Conservation (phyloP, 257 asterid genomes). For the Ilex aquifolium region DNA sequence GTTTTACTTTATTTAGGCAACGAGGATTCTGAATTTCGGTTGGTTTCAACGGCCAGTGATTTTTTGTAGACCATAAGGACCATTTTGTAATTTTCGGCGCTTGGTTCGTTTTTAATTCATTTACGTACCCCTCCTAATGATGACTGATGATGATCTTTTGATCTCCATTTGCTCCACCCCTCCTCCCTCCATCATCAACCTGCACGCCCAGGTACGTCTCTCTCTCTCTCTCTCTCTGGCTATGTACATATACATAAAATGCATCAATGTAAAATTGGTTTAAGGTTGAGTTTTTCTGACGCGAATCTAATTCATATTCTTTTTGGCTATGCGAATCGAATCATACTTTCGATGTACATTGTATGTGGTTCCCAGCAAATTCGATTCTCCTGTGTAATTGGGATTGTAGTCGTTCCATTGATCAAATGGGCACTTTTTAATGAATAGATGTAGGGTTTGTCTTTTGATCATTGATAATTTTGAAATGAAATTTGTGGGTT, state of each 20-base stretch:
- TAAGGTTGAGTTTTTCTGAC: too few species aligned
- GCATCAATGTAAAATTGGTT: background rate
- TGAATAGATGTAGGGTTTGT: background rate
- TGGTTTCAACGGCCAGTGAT: conserved; percentile 28
- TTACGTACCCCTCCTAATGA: conserved; percentile 8
- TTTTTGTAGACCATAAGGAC: conserved; percentile 16
- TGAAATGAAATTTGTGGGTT: background rate
- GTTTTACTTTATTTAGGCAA: too few species aligned
- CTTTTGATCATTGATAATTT: too few species aligned
- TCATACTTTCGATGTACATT: background rate
- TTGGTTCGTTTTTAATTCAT: background rate
- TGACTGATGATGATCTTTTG: conserved; percentile 13
- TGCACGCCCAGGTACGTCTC: conserved; percentile 16
- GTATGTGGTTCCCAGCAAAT: too few species aligned
- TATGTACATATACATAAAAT: background rate
- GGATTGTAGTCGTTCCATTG: background rate
- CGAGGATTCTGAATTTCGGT: conserved; percentile 21
- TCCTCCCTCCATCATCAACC: conserved; percentile 19
- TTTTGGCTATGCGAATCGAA: background rate
- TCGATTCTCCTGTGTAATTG: too few species aligned
- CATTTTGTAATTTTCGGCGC: conserved; percentile 11
- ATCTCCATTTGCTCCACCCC: conserved; percentile 8
- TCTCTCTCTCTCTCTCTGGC: background rate
- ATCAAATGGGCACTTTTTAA: background rate
- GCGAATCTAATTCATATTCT: background rate